phyloP scores from a whole-genome alignment of 805 yeast genomes.

The Phaffomyces thermotolerans region DNA sequence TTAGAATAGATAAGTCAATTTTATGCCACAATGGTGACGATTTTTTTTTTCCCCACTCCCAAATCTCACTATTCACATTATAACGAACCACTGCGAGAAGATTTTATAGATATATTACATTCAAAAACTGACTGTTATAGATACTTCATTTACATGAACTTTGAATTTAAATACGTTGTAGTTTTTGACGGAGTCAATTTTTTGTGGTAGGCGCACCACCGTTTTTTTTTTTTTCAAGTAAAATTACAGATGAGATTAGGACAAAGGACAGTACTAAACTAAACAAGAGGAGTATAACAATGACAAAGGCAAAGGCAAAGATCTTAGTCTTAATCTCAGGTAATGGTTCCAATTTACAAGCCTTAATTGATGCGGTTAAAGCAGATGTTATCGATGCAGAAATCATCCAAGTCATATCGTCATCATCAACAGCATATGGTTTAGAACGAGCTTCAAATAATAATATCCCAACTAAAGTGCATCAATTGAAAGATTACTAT shows the following conservation, averaged over 20 bases:
- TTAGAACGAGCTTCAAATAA: constrained; percentile 68
- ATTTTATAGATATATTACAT: constrained; percentile 1
- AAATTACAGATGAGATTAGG: neutral
- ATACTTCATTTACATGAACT: no score
- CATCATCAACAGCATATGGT: constrained; percentile 83
- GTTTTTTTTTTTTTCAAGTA: neutral
- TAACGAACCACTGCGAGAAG: constrained; percentile 1
- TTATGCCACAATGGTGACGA: constrained; percentile 2
- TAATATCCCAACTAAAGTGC: constrained; percentile 63
- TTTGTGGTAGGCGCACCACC: neutral
- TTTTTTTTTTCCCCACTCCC: neutral
- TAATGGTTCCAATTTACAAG: constrained; percentile 92
- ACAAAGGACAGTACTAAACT: no score
- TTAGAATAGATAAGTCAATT: constrained; percentile 13
- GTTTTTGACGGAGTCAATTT: neutral
- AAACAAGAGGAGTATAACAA: neutral
- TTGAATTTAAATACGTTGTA: no score
- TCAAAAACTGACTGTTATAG: neutral
- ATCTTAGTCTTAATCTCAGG: constrained; percentile 81
- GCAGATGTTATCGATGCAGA: constrained; percentile 37
- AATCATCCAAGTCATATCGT: constrained; percentile 77
- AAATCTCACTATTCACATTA: neutral
- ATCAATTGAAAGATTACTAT: constrained; percentile 66
- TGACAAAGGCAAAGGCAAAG: constrained; percentile 22
- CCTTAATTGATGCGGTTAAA: constrained; percentile 69